phyloP scores from a whole-genome alignment of 768 basidiomycete species.

The Hysterangium stoloniferum region DNA sequence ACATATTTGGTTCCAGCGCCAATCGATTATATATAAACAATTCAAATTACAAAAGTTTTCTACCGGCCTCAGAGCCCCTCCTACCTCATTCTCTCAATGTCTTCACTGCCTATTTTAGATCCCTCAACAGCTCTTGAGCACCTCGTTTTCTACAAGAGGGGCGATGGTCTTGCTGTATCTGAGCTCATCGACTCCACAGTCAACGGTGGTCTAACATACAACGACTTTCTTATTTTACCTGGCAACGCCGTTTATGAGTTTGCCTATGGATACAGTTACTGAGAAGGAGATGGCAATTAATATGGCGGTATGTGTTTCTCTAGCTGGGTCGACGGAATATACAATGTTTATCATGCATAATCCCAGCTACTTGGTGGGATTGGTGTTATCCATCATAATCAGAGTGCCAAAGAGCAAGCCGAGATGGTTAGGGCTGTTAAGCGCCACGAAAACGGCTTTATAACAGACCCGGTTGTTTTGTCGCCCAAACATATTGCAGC shows the following conservation, averaged over 20 bases:
- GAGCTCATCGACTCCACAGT: conserved; percentile 84
- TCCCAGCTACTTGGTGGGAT: conserved; percentile 94
- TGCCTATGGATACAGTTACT: conserved; percentile 99
- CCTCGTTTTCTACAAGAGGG: conserved; percentile 58
- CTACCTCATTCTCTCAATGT: too few relatives aligned
- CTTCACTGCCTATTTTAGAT: too few relatives aligned
- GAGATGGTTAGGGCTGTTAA: conserved; percentile 98
- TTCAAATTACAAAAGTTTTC: too few relatives aligned
- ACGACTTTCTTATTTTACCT: conserved; percentile 90
- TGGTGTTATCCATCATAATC: conserved; percentile 98
- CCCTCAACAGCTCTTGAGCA: conserved; percentile 66
- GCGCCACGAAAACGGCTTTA: conserved; percentile 98
- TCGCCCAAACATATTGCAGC: conserved; percentile 71
- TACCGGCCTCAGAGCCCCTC: too few relatives aligned
- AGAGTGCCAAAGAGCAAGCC: conserved; percentile 75
- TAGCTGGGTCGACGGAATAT: conserved; percentile 9
- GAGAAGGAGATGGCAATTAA: conserved; percentile 91
- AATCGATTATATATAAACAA: too few relatives aligned
- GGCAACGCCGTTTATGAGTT: conserved; percentile 97
- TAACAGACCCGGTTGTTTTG: conserved; percentile 87
- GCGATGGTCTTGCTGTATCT: conserved; percentile 76
- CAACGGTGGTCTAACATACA: conserved; percentile 94
- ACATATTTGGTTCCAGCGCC: too few relatives aligned
- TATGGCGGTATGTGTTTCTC: conserved; percentile 56
- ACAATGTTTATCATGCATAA: conserved; percentile 8